These are phyloP conservation scores for Alternaria sp. DNA, from an alignment of 2,329 filamentous ascomycete genomes.

Conservation along the genomic window DNA sequence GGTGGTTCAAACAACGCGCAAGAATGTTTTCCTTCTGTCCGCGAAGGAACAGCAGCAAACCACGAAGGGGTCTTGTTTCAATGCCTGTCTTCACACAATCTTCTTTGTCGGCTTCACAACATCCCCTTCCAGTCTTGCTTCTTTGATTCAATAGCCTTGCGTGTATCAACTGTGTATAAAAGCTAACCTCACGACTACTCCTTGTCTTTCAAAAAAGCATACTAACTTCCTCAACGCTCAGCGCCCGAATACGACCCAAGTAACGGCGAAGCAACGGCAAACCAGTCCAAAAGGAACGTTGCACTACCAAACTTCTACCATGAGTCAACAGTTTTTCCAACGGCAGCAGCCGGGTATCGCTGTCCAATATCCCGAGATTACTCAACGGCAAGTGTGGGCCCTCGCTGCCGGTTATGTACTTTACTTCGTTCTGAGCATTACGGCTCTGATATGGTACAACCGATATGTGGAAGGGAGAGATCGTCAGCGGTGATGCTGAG, in stretches of 20 bases:
- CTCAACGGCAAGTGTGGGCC: background rate
- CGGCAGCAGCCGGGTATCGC: background rate
- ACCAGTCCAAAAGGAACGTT: background rate
- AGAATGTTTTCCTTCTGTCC: background rate
- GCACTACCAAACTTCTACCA: background rate
- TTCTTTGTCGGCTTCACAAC: background rate
- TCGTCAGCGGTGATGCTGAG: background rate
- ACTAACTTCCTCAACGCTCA: background rate
- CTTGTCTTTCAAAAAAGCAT: background rate
- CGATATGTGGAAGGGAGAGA: background rate
- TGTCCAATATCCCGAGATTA: background rate
- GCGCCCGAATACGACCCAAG: background rate
- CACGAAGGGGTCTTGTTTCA: background rate
- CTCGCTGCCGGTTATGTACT: background rate
- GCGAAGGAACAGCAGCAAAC: background rate
- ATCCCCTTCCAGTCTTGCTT: background rate
- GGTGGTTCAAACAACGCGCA: background rate
- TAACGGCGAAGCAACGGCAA: constrained; percentile 1
- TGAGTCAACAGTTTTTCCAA: background rate
- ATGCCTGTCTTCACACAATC: background rate
- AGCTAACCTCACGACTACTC: background rate
- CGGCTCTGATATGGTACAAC: background rate
- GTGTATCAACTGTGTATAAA: background rate
- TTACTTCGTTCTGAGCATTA: background rate
- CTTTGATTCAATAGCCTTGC: background rate